phyloP scores from a whole-genome alignment of 1,139 yeast species.

The Blastobotrys arbuscula region DNA sequence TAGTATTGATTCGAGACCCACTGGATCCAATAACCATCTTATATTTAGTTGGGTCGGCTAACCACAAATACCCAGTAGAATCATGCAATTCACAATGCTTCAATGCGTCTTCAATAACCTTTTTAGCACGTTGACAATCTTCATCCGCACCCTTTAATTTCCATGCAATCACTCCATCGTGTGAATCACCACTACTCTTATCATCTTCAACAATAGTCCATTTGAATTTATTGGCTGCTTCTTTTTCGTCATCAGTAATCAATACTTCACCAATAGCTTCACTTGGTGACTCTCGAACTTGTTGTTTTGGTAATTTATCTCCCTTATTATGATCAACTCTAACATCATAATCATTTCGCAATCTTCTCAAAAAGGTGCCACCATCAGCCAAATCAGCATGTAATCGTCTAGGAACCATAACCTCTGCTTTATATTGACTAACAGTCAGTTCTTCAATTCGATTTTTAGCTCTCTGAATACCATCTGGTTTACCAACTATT shows the following conservation, averaged over 20 bases:
- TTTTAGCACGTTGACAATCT: constrained; percentile 34
- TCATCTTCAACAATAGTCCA: constrained; percentile 28
- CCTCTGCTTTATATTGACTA: constrained; percentile 39
- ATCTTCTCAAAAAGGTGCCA: constrained; percentile 58
- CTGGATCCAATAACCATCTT: constrained; percentile 70
- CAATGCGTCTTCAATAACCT: constrained; percentile 32
- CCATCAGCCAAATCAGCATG: constrained; percentile 63
- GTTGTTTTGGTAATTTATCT: constrained; percentile 19
- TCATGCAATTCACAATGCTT: constrained; percentile 35
- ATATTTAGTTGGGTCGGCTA: constrained; percentile 42
- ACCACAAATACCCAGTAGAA: constrained; percentile 46
- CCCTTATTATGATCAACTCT: constrained; percentile 57
- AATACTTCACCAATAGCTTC: constrained; percentile 41
- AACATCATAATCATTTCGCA: constrained; percentile 51
- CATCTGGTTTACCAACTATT: constrained; percentile 32
- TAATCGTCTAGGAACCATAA: constrained; percentile 52
- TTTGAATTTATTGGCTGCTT: constrained; percentile 22
- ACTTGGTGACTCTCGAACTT: constrained; percentile 27
- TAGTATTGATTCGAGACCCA: constrained; percentile 60
- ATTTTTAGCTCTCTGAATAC: constrained; percentile 33
- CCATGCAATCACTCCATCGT: constrained; percentile 38
- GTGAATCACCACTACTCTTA: constrained; percentile 33
- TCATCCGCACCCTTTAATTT: constrained; percentile 35
- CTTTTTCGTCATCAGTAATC: constrained; percentile 20
- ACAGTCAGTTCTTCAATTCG: constrained; percentile 32